phyloP scores from a whole-genome alignment of 352 stramenopile genomes.

The Phytophthora pisi region DNA sequence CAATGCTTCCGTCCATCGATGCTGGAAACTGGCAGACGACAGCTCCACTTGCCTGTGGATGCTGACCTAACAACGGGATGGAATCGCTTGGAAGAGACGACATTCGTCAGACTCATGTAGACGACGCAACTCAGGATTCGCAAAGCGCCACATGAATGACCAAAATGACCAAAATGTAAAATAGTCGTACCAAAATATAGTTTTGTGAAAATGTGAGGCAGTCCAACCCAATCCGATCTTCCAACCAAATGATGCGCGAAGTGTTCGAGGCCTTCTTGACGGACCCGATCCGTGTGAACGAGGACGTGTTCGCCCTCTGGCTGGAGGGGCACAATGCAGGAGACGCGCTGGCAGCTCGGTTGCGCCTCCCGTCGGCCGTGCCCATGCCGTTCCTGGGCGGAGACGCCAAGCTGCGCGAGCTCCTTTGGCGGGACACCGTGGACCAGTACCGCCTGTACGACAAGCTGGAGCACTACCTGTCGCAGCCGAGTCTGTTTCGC shows the following conservation, averaged over 20 bases:
- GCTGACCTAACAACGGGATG: too few species aligned
- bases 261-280: constrained; percentile 86
- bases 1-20: too few species aligned
- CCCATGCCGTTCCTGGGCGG: constrained; percentile 57
- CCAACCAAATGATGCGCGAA: constrained; percentile 59
- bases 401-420: constrained; percentile 60
- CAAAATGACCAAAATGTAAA: too few species aligned
- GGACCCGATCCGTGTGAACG: constrained; percentile 78
- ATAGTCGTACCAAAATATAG: too few species aligned
- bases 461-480: constrained; percentile 84
- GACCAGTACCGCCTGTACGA: constrained; percentile 88
- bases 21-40: too few species aligned
- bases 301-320: constrained; percentile 82
- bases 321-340: constrained; percentile 73
- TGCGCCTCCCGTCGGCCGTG: constrained; percentile 45
- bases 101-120: too few species aligned
- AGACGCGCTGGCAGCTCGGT: constrained; percentile 55
- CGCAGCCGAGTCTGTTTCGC: constrained; percentile 78
- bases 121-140: too few species aligned
- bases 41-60: too few species aligned
- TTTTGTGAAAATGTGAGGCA: too few species aligned
- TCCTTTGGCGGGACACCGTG: constrained; percentile 80
- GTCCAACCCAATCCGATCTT: neutral
- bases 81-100: too few species aligned
- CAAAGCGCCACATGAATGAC: too few species aligned